These are phyloP conservation scores for Ulmus americana DNA, from an alignment of 331 rosid genomes.

Conservation along the genomic window DNA sequence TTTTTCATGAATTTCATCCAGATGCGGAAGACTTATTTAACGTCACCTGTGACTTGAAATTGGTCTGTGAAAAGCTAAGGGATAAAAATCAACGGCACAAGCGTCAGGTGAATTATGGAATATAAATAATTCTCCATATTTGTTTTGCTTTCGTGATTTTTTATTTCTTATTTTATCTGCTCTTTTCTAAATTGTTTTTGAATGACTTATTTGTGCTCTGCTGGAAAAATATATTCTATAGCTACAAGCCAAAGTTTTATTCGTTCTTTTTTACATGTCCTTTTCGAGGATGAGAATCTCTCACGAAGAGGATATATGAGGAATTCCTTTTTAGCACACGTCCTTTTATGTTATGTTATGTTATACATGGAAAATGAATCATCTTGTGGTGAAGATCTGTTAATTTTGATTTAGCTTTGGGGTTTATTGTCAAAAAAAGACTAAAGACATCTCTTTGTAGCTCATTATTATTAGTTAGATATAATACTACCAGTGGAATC, in stretches of 20 bases:
- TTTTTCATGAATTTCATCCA: slow-evolving; percentile 91
- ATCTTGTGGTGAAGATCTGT: too few species aligned
- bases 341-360: too few species aligned
- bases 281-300: not conserved
- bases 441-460: too few species aligned
- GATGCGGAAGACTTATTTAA: slow-evolving; percentile 96
- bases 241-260: not conserved
- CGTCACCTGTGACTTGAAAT: slow-evolving; percentile 89
- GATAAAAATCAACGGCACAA: slow-evolving; percentile 75
- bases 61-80: slow-evolving; percentile 86
- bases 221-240: not conserved
- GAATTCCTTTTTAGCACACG: not conserved
- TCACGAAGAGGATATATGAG: not conserved
- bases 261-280: too few species aligned
- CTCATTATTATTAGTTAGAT: too few species aligned
- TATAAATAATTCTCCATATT: not conserved
- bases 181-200: not conserved
- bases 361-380: too few species aligned
- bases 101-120: slow-evolving; percentile 57
- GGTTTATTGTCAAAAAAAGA: too few species aligned
- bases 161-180: not conserved
- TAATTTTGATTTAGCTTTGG: too few species aligned
- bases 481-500: too few species aligned
- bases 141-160: not conserved
- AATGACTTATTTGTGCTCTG: not conserved